These are phyloP conservation scores for Solanum chiquidenum DNA, from an alignment of 257 asterid genomes.

Conservation along the genomic window DNA sequence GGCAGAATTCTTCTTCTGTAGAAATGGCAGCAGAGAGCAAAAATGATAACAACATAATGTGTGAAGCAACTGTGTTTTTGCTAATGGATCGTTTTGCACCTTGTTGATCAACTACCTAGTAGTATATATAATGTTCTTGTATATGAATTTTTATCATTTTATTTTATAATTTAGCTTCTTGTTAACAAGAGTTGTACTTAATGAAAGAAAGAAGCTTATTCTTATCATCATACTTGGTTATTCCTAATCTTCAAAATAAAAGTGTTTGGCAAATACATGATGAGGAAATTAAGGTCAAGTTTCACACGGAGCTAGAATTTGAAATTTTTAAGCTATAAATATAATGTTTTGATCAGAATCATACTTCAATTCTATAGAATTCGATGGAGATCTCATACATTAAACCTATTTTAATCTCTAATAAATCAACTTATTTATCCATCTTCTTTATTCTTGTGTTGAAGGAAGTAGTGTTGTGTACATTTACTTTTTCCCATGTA, in stretches of 20 bases:
- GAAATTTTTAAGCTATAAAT: not conserved
- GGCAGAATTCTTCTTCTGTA: slow-evolving; percentile 10
- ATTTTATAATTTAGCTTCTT: not conserved
- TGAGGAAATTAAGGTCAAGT: too few species aligned
- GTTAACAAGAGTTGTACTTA: not conserved
- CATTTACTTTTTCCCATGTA: not conserved
- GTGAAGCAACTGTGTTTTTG: slow-evolving; percentile 41
- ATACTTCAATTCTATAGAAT: not conserved
- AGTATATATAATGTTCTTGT: not conserved
- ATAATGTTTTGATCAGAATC: not conserved
- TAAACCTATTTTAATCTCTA: too few species aligned
- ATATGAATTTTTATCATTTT: not conserved
- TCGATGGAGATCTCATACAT: too few species aligned
- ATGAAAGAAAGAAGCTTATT: too few species aligned
- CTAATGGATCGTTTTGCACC: slow-evolving; percentile 85
- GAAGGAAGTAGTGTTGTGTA: not conserved
- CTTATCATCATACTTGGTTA: too few species aligned
- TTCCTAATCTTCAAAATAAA: too few species aligned
- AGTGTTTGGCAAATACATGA: too few species aligned
- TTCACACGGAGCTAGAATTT: not conserved
- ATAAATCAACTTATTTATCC: not conserved
- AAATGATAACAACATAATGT: slow-evolving; percentile 33
- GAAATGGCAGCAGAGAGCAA: not conserved
- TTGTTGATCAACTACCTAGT: slow-evolving; percentile 8
- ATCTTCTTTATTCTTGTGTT: not conserved